Percentiles rank a stretch among this genome's conserved stretches.
These are phyloP conservation scores for Wallacemonas sp. DNA, from an alignment of 208 protist genomes.

Conservation along the genomic window DNA sequence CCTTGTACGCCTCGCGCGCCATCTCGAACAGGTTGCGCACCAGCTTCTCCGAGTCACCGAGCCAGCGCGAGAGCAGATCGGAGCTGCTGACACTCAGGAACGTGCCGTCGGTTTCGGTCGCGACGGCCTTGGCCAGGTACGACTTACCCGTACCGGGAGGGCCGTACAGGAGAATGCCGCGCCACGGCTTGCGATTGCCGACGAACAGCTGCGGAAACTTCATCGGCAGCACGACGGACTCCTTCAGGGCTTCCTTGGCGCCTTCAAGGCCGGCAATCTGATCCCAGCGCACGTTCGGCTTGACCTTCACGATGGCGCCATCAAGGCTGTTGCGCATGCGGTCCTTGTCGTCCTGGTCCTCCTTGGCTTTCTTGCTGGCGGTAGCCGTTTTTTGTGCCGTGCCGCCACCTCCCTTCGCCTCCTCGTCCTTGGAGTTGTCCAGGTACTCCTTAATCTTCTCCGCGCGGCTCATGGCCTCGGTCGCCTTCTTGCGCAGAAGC, in stretches of 20 bases:
- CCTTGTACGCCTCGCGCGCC: slow-evolving; percentile 82
- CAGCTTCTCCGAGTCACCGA: slow-evolving; percentile 94
- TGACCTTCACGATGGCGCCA: slow-evolving; percentile 71
- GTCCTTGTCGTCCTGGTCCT: slow-evolving; percentile 92
- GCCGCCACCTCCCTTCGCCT: slow-evolving; percentile 22
- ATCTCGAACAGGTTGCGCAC: slow-evolving; percentile 94
- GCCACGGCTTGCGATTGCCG: slow-evolving; percentile 91
- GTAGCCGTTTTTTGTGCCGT: slow-evolving; percentile 62
- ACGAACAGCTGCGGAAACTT: slow-evolving; percentile 93
- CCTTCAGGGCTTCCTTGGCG: slow-evolving; percentile 92
- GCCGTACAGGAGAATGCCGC: slow-evolving; percentile 92
- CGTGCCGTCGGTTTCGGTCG: slow-evolving; percentile 85
- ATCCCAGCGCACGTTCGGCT: slow-evolving; percentile 88
- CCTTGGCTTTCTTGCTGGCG: slow-evolving; percentile 86
- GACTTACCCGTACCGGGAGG: slow-evolving; percentile 95
- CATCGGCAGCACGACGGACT: slow-evolving; percentile 91
- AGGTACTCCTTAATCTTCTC: slow-evolving; percentile 96
- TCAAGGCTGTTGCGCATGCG: slow-evolving; percentile 86
- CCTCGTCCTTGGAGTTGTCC: slow-evolving; percentile 77
- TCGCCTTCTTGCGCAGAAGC: slow-evolving; percentile 88
- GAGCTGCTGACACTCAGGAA: slow-evolving; percentile 94
- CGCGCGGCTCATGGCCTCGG: slow-evolving; percentile 93
- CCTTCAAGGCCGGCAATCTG: slow-evolving; percentile 91
- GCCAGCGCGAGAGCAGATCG: slow-evolving; percentile 91
- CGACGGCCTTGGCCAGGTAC: slow-evolving; percentile 92